These are phyloP conservation scores for Plantago coronopus DNA, from an alignment of 305 asterid species.

Conservation along the genomic window DNA sequence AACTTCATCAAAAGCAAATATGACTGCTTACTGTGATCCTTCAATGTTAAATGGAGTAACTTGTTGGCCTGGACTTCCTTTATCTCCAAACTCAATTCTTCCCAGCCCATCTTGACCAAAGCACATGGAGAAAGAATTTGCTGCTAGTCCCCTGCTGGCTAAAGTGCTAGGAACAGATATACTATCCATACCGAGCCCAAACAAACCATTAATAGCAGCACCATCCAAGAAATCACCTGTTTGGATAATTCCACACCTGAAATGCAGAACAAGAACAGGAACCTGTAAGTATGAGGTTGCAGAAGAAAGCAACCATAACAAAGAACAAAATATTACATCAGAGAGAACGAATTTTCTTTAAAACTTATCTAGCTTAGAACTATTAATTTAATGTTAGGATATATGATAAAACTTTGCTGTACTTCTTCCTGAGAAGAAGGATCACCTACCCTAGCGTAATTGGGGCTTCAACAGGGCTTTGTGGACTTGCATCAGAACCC, in stretches of 20 bases:
- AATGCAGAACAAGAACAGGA: slow-evolving; percentile 16
- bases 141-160: slow-evolving; percentile 72
- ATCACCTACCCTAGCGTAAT: slow-evolving; percentile 76
- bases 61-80: slow-evolving; percentile 63
- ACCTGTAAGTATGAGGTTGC: too few species aligned
- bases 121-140: slow-evolving; percentile 95
- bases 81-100: slow-evolving; percentile 89
- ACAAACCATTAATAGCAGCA: slow-evolving; percentile 89
- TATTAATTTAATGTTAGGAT: neutral
- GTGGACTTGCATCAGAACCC: slow-evolving; percentile 43
- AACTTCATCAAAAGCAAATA: neutral
- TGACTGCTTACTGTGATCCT: slow-evolving; percentile 53
- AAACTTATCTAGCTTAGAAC: neutral
- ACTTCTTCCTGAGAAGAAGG: neutral
- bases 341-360: too few species aligned
- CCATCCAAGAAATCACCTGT: slow-evolving; percentile 87
- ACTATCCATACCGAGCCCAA: slow-evolving; percentile 82
- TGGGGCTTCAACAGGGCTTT: slow-evolving; percentile 46
- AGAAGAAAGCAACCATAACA: too few species aligned
- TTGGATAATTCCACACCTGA: slow-evolving; percentile 88
- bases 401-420: neutral
- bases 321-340: too few species aligned
- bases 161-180: slow-evolving; percentile 78
- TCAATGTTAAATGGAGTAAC: slow-evolving; percentile 67
- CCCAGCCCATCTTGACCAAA: slow-evolving; percentile 83